Evolutionary conservation across 208 protist species (phyloP).

Genomic region (Leptomonas pyrrhocoris): DNA sequence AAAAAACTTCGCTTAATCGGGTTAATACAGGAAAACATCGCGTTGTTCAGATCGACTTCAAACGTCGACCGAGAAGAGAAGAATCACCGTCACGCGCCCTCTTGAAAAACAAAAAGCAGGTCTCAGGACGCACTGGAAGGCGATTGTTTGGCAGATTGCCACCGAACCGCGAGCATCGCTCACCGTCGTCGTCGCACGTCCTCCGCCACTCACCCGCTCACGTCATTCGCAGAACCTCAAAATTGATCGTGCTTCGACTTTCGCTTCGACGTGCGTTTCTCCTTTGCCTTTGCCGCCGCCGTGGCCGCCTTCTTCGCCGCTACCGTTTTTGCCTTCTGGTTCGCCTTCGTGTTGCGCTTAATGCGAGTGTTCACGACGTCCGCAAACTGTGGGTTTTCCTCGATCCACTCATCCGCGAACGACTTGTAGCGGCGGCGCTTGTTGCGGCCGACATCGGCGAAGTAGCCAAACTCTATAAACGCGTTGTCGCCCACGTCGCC

Average conservation of each 20-base stretch:
- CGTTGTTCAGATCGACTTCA: no score
- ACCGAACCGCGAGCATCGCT: no score
- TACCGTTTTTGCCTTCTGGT: constrained; percentile 71
- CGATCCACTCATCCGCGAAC: constrained; percentile 90
- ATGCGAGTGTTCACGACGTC: constrained; percentile 69
- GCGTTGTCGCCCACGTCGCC: constrained; percentile 40
- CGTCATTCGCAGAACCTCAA: constrained; percentile 2
- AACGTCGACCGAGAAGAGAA: no score
- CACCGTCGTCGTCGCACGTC: no score
- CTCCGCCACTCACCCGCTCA: no score
- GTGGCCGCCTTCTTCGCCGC: constrained; percentile 57
- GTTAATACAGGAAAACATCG: no score
- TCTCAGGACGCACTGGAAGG: no score
- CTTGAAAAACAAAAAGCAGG: no score
- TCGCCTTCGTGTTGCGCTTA: constrained; percentile 80
- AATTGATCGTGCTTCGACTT: constrained; percentile 39
- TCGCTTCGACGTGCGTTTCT: constrained; percentile 58
- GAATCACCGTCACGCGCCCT: no score
- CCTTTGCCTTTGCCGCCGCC: constrained; percentile 61
- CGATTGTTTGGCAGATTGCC: no score
- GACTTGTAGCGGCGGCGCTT: constrained; percentile 79
- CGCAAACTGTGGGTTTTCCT: constrained; percentile 82
- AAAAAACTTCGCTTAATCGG: no score
- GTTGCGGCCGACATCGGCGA: constrained; percentile 76
- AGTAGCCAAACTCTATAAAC: constrained; percentile 91